phyloP scores from a whole-genome alignment of 345 rosid species.

The Trapa incisa region DNA sequence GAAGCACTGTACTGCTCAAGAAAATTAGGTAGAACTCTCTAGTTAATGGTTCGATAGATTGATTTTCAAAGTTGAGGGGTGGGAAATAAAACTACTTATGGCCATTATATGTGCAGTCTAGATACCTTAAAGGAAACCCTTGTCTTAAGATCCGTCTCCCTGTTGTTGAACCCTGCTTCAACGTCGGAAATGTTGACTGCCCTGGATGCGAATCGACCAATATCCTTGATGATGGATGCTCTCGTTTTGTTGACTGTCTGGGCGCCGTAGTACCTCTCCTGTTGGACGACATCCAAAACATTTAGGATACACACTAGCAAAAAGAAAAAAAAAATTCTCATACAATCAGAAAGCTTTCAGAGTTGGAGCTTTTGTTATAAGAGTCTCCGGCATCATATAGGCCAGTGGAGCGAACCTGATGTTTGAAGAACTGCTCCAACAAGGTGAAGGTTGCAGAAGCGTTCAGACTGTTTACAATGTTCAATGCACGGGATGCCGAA shows the following conservation, averaged over 20 bases:
- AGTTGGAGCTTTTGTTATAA: not conserved
- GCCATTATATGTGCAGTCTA: not conserved
- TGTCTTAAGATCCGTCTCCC: constrained; percentile 48
- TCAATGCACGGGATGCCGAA: constrained; percentile 64
- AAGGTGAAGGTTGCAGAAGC: constrained; percentile 45
- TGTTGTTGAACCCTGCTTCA: constrained; percentile 43
- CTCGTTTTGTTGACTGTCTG: constrained; percentile 48
- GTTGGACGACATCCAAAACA: constrained; percentile 5
- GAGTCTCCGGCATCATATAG: too few relatives aligned
- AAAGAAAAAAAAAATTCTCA: not conserved
- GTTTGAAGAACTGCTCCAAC: constrained; percentile 55
- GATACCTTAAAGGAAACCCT: constrained; percentile 72
- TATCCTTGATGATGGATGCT: constrained; percentile 35
- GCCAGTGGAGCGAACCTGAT: constrained; percentile 41
- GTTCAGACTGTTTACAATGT: constrained; percentile 43
- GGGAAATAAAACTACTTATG: not conserved
- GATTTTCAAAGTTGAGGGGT: not conserved
- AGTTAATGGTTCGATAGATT: not conserved
- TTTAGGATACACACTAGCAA: not conserved
- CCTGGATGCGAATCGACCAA: constrained; percentile 39
- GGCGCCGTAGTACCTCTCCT: constrained; percentile 58
- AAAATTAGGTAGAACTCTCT: not conserved
- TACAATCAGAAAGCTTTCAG: not conserved
- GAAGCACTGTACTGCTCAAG: constrained; percentile 56
- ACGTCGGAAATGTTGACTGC: constrained; percentile 31